phyloP scores from a whole-genome alignment of 2,329 filamentous ascomycete species.

The Arthrocladium fulminans region DNA sequence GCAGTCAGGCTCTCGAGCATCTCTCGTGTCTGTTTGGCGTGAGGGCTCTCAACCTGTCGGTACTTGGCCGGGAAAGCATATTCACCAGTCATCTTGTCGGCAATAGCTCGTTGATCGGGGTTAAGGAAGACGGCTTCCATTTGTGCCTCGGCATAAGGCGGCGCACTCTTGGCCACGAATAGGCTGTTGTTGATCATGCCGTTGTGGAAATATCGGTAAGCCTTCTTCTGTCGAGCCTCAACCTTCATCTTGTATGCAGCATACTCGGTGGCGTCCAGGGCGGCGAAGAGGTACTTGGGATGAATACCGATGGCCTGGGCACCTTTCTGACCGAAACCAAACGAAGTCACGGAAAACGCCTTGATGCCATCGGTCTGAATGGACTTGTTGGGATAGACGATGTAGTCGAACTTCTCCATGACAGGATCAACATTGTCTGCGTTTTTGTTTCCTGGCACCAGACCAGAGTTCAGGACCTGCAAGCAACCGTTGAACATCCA shows the following conservation, averaged over 20 bases:
- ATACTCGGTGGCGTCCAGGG: slow-evolving; percentile 81
- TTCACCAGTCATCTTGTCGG: slow-evolving; percentile 78
- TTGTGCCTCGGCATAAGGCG: slow-evolving; percentile 83
- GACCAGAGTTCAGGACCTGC: slow-evolving; percentile 85
- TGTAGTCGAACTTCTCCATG: slow-evolving; percentile 97
- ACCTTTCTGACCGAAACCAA: slow-evolving; percentile 98
- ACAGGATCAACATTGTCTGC: slow-evolving; percentile 93
- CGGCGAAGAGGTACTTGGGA: slow-evolving; percentile 88
- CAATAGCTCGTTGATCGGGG: slow-evolving; percentile 74
- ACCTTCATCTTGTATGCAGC: slow-evolving; percentile 78
- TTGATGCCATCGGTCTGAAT: slow-evolving; percentile 98
- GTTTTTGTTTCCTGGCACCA: slow-evolving; percentile 95
- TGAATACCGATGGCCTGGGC: slow-evolving; percentile 95
- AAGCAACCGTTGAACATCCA: slow-evolving; percentile 99
- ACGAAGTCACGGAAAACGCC: slow-evolving; percentile 97
- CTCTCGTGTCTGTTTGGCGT: slow-evolving; percentile 57
- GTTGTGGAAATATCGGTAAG: slow-evolving; percentile 97
- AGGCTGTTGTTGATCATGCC: slow-evolving; percentile 95
- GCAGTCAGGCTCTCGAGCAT: slow-evolving; percentile 70
- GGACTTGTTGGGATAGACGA: slow-evolving; percentile 88
- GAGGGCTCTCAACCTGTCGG: slow-evolving; percentile 51
- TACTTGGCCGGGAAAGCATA: slow-evolving; percentile 64
- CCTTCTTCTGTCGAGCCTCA: slow-evolving; percentile 90
- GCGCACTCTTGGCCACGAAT: slow-evolving; percentile 88
- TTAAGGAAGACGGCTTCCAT: slow-evolving; percentile 86